Evolutionary conservation across 805 yeast genomes (phyloP).

Genomic region (Wickerhamiella allomyrinae): DNA sequence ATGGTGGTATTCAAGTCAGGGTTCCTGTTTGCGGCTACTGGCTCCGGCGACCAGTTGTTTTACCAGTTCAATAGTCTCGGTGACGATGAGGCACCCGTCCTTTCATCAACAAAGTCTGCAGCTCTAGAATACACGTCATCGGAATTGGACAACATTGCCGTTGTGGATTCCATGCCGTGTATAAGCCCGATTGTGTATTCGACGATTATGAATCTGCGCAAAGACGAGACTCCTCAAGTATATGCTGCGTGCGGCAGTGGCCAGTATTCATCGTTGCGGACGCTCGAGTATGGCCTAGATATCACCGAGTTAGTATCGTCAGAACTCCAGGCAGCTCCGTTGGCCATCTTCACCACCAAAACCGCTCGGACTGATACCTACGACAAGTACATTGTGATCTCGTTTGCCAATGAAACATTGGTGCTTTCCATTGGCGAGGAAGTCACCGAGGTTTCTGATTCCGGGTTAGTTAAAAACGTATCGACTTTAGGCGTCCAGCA

Average conservation of each 20-base stretch:
- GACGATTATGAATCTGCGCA: neutral
- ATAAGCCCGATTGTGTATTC: conserved; percentile 4
- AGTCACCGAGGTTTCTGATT: conserved; percentile 58
- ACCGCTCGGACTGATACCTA: conserved; percentile 29
- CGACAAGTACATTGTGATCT: conserved; percentile 53
- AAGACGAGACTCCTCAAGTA: conserved; percentile 27
- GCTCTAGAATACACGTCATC: neutral
- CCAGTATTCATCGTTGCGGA: conserved; percentile 25
- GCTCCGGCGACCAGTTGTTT: conserved; percentile 47
- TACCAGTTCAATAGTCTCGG: conserved; percentile 73
- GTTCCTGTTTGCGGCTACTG: conserved; percentile 52
- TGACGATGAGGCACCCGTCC: conserved; percentile 29
- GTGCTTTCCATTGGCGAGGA: conserved; percentile 62
- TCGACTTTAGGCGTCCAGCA: conserved; percentile 57
- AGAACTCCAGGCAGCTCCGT: conserved; percentile 48
- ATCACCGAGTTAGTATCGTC: conserved; percentile 55
- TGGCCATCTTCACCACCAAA: conserved; percentile 50
- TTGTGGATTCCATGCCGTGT: neutral
- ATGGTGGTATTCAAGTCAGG: conserved; percentile 62
- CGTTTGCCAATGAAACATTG: conserved; percentile 52
- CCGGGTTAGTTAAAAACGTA: conserved; percentile 42
- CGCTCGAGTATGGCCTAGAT: conserved; percentile 43
- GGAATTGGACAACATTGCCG: conserved; percentile 1
- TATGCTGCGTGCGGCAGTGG: conserved; percentile 32
- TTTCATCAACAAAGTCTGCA: neutral